Conservation (phyloP, 768 basidiomycete species). For the Brasilioporus rufonigricans region DNA sequence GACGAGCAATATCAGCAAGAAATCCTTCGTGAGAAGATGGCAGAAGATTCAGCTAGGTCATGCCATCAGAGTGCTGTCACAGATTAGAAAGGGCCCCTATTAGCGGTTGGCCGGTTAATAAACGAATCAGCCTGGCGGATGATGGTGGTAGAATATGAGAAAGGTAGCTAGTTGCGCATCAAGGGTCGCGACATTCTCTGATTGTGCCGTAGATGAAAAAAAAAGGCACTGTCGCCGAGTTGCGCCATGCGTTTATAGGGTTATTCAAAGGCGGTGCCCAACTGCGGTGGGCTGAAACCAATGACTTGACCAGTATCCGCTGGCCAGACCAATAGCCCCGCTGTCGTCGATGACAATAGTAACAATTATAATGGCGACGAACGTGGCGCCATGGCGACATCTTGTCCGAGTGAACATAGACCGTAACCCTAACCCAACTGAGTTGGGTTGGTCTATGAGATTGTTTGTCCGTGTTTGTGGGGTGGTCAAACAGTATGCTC, state of each 20-base stretch:
- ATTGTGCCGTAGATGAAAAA: not conserved
- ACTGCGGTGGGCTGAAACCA: not conserved
- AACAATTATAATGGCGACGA: not conserved
- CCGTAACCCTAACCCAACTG: conserved; percentile 23
- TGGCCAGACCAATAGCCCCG: not conserved
- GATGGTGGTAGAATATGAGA: not conserved
- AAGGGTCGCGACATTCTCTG: conserved; percentile 8
- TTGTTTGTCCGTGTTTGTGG: conserved; percentile 29
- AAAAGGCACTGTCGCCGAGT: not conserved
- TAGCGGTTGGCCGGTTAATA: conserved; percentile 7
- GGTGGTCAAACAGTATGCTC: conserved; percentile 21
- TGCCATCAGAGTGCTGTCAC: not conserved
- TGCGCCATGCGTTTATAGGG: not conserved
- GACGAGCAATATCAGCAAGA: not conserved
- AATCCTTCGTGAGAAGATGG: no score
- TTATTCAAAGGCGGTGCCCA: conserved; percentile 10
- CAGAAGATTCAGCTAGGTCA: no score
- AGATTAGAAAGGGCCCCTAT: not conserved
- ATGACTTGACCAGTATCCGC: no score
- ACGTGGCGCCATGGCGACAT: conserved; percentile 12
- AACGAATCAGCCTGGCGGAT: not conserved
- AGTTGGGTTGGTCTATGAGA: not conserved
- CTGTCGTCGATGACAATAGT: not conserved
- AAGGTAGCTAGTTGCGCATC: not conserved
- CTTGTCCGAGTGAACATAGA: not conserved